Percentiles rank a stretch among this genome's conserved stretches.
phyloP scores from a whole-genome alignment of 148 eudicot species.

The Rhododendron ovatum region DNA sequence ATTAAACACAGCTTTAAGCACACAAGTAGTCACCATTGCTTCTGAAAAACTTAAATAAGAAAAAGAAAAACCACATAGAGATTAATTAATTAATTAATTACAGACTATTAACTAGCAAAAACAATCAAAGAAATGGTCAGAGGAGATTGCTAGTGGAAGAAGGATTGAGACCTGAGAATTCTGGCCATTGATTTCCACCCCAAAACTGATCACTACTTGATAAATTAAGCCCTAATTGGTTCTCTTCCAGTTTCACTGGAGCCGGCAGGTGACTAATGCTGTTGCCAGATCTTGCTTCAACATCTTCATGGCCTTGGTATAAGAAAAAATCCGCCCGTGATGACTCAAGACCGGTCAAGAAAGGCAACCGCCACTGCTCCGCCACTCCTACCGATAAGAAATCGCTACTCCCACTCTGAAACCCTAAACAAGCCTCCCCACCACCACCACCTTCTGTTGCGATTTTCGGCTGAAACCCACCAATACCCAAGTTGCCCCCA shows the following conservation, averaged over 20 bases:
- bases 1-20: background rate
- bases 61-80: background rate
- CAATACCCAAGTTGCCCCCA: slow-evolving; percentile 24
- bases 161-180: slow-evolving; percentile 44
- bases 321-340: slow-evolving; percentile 19
- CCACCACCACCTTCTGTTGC: background rate
- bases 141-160: slow-evolving; percentile 17
- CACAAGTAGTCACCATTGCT: background rate
- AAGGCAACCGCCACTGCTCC: slow-evolving; percentile 27
- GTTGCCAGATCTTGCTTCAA: background rate
- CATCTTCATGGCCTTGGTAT: slow-evolving; percentile 19
- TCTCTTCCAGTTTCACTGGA: slow-evolving; percentile 42
- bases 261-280: slow-evolving; percentile 12
- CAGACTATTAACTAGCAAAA: background rate
- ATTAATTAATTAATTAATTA: too few species aligned
- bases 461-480: slow-evolving; percentile 20
- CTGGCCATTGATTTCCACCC: slow-evolving; percentile 44
- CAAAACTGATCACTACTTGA: slow-evolving; percentile 33
- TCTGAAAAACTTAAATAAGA: background rate
- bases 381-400: background rate
- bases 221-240: slow-evolving; percentile 21
- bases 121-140: background rate
- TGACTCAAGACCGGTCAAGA: slow-evolving; percentile 13
- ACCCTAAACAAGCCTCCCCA: background rate
- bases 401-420: slow-evolving; percentile 8